Base-by-base conservation (phyloP, 306 rosid species). In the Vigna reflexopilosa region DNA sequence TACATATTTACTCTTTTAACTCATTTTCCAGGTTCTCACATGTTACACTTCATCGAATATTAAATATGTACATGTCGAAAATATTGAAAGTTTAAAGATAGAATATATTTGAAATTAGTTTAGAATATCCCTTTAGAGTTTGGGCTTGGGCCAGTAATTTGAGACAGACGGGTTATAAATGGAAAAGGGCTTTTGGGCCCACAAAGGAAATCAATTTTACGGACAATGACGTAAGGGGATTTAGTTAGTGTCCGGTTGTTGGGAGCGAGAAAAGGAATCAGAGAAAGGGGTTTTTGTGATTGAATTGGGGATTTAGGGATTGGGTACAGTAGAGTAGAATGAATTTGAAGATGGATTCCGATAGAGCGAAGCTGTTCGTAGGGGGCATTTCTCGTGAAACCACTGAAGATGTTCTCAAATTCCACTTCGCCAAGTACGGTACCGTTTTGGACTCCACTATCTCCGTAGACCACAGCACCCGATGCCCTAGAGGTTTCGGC, bases 401-500 rank as follows among this genome's bases (percentile, higher is more conserved):
- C 11, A 84, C 76, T 4, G 88, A 87, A 42, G 85, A 81, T 36
- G 49, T 63, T 54, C 83, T 92, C 77, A 85, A 75, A 68, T 79
- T 72, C 22, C 85, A 88, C 73, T 91, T 93, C 78, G 45, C 74
- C 38, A 76, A 57, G 26, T 93, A 89, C 78, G 91, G 93, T 38
- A 20, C 61, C 47, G 90, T 93, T 78, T 55, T 74, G 81, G 84
- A 86, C 67, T 90, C 88, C 34, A 67, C 81, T 5, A 67, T 90
- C 52, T 81, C 88, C 10, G 15, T 83, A 10, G 91, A 90, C 84
- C 90, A 86, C 34, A 19, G 0, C 67, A 87, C 91, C n/a, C 81
- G 51, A 50, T 71, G 28, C 82, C 85, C 96, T 73, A 81, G 97
- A 80, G 97, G 96, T n/a, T 92, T 92, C 56, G 97, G 97, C 48